Conservation (phyloP, 176 grass and related monocot genomes). For the Sorghum bicolor region Sorghum_bicolor_NCBIv3 NC_012871.2:49259501-49260000, state of each 20-base stretch:
- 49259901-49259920: neutral
- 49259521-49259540: slow-evolving; percentile 81
- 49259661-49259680: neutral
- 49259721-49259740: neutral
- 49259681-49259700: neutral
- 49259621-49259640: neutral
- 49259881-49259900: neutral
- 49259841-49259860: neutral
- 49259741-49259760: neutral
- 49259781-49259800: neutral
- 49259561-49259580: slow-evolving; percentile 9
- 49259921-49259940: neutral
- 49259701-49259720: neutral
- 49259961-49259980: neutral
- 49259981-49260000: neutral
- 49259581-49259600: slow-evolving; percentile 6
- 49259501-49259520: slow-evolving; percentile 84
- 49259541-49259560: slow-evolving; percentile 98
- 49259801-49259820: neutral
- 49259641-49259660: neutral
- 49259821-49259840: neutral
- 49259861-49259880: neutral
- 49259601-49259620: neutral
- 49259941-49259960: neutral
- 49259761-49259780: neutral